Evolutionary conservation across 805 yeast species (phyloP).

Genomic region (Hermanozyma aechmeae): DNA sequence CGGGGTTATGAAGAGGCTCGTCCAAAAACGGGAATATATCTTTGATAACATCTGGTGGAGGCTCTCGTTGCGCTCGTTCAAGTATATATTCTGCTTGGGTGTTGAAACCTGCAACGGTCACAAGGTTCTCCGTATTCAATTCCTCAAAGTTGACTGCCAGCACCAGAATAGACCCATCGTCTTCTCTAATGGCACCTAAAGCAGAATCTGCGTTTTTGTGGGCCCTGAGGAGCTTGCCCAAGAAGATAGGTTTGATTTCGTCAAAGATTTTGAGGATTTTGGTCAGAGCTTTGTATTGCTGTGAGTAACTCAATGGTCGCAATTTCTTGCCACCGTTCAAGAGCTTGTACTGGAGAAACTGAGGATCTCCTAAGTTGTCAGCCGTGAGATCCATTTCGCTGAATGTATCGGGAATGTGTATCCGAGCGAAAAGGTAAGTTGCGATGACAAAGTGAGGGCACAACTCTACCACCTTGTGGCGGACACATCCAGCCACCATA

Average conservation of each 20-base stretch:
- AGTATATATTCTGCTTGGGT: conserved; percentile 10
- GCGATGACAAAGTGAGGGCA: conserved; percentile 21
- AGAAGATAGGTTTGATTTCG: conserved; percentile 11
- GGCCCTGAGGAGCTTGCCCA: conserved; percentile 11
- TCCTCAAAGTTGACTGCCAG: conserved; percentile 4
- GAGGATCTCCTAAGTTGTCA: conserved; percentile 3
- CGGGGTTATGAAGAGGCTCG: conserved; percentile 4
- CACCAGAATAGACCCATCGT: conserved; percentile 5
- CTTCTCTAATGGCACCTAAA: neutral
- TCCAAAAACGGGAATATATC: conserved; percentile 22
- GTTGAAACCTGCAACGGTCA: conserved; percentile 16
- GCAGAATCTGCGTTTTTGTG: conserved; percentile 2
- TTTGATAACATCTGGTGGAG: conserved; percentile 15
- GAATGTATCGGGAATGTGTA: conserved; percentile 18
- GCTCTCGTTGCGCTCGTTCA: conserved; percentile 12
- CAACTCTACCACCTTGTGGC: conserved; percentile 15
- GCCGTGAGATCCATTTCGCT: conserved; percentile 11
- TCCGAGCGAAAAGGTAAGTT: conserved; percentile 17
- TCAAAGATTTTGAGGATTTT: conserved; percentile 12
- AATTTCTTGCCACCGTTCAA: conserved; percentile 17
- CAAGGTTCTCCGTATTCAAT: conserved; percentile 8
- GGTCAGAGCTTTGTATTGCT: conserved; percentile 18
- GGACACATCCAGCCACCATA: conserved; percentile 12
- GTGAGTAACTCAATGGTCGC: conserved; percentile 14
- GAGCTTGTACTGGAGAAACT: conserved; percentile 11